phyloP scores from a whole-genome alignment of 495 filamentous ascomycete species.

The Parmelia sp. region DNA sequence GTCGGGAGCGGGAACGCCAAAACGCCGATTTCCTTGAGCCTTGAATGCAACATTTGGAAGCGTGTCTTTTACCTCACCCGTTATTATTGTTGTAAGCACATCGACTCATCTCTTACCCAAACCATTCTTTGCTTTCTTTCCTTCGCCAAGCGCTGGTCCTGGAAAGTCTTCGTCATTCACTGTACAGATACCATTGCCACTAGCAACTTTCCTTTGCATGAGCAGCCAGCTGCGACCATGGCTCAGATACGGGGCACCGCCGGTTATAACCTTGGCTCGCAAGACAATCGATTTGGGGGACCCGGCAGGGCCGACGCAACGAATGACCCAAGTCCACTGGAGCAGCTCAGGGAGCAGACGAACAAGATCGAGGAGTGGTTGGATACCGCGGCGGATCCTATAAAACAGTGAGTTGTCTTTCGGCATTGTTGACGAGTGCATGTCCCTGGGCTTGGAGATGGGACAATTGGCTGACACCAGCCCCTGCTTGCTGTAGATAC shows the following conservation, averaged over 20 bases:
- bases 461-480: conserved; percentile 13
- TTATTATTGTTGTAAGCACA: not conserved
- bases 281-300: conserved; percentile 60
- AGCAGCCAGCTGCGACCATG: conserved; percentile 46
- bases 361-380: conserved; percentile 96
- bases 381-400: conserved; percentile 79
- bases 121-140: conserved; percentile 6
- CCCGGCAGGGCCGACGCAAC: conserved; percentile 54
- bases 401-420: conserved; percentile 78
- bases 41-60: conserved; percentile 17
- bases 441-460: not conserved
- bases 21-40: conserved; percentile 7
- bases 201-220: conserved; percentile 21
- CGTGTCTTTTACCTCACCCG: conserved; percentile 19
- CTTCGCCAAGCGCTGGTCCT: not conserved
- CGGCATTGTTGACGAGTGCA: conserved; percentile 7
- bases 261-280: conserved; percentile 84
- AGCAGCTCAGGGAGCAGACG: conserved; percentile 86
- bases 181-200: not conserved
- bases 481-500: conserved; percentile 51
- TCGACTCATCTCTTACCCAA: not conserved
- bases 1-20: conserved; percentile 3
- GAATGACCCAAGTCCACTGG: conserved; percentile 78
- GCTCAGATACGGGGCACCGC: conserved; percentile 95
- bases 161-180: not conserved